These are phyloP conservation scores for Penicillium sp. DNA, from an alignment of 2,329 filamentous ascomycete genomes.

Conservation along the genomic window DNA sequence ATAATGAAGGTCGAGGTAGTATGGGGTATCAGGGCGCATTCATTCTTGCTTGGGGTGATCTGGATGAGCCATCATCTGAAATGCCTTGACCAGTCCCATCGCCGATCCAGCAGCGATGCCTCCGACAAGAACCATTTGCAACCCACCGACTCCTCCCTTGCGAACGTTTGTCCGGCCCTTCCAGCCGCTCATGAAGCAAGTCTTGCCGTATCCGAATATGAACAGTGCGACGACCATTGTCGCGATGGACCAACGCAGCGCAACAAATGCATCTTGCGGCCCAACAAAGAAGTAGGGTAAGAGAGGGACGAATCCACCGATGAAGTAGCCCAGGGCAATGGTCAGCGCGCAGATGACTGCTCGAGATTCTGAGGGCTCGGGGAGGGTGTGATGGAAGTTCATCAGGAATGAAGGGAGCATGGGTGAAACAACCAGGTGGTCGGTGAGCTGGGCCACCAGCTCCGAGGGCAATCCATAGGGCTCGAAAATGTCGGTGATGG, in stretches of 20 bases:
- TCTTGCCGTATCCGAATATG: constrained; percentile 51
- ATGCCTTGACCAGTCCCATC: constrained; percentile 40
- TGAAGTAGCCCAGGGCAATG: constrained; percentile 40
- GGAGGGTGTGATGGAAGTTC: constrained; percentile 41
- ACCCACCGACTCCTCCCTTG: constrained; percentile 32
- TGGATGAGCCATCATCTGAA: constrained; percentile 30
- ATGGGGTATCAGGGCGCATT: neutral
- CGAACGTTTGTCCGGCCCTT: constrained; percentile 31
- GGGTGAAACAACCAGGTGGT: constrained; percentile 35
- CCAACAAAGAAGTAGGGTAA: constrained; percentile 60
- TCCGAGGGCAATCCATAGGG: constrained; percentile 37
- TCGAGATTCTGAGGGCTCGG: constrained; percentile 37
- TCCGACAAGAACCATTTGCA: constrained; percentile 42
- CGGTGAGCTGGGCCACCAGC: constrained; percentile 34
- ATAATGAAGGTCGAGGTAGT: neutral
- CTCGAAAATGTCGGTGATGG: constrained; percentile 37
- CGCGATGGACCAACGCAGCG: constrained; percentile 56
- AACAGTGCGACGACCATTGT: constrained; percentile 49
- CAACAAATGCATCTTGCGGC: constrained; percentile 74
- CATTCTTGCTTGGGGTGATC: constrained; percentile 10
- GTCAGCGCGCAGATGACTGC: constrained; percentile 38
- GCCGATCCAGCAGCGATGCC: constrained; percentile 39
- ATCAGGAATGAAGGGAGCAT: constrained; percentile 39
- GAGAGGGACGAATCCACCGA: constrained; percentile 48
- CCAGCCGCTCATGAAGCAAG: constrained; percentile 40